Percentiles rank a stretch among this genome's conserved stretches.
These are phyloP conservation scores for Nakazawaea ishiwadae DNA, from an alignment of 805 yeast genomes.

Conservation along the genomic window DNA sequence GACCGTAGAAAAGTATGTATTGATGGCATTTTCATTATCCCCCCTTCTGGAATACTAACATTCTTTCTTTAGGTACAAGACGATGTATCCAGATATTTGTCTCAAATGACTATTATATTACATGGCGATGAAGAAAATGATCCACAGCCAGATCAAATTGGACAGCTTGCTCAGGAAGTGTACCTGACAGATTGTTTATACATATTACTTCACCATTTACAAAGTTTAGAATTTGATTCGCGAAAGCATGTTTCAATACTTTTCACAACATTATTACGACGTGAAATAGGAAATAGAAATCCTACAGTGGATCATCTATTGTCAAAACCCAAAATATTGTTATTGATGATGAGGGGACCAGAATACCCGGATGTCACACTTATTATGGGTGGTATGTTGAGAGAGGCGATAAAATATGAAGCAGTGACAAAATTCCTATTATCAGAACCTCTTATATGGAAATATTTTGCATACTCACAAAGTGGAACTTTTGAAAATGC, in stretches of 20 bases:
- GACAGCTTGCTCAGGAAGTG: slow-evolving; percentile 74
- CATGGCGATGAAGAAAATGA: slow-evolving; percentile 66
- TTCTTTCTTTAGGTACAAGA: slow-evolving; percentile 51
- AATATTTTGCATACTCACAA: slow-evolving; percentile 72
- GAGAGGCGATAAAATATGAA: slow-evolving; percentile 84
- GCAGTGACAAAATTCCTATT: slow-evolving; percentile 57
- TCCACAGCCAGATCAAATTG: slow-evolving; percentile 67
- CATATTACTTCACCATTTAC: slow-evolving; percentile 52
- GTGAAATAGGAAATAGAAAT: slow-evolving; percentile 68
- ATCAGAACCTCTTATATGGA: slow-evolving; percentile 67
- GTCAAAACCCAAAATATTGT: slow-evolving; percentile 60
- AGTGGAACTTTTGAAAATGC: slow-evolving; percentile 81
- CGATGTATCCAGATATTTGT: slow-evolving; percentile 61
- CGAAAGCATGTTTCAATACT: slow-evolving; percentile 75
- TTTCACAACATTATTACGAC: slow-evolving; percentile 71
- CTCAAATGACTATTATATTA: slow-evolving; percentile 60
- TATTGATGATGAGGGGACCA: slow-evolving; percentile 62
- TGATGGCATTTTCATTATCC: no score
- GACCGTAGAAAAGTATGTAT: slow-evolving; percentile 35
- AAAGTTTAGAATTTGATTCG: slow-evolving; percentile 81
- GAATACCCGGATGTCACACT: slow-evolving; percentile 71
- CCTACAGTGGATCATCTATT: slow-evolving; percentile 87
- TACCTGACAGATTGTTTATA: slow-evolving; percentile 67
- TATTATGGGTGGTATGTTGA: slow-evolving; percentile 69
- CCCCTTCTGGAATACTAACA: slow-evolving; percentile 12